Percentiles rank a stretch among this genome's conserved stretches.
Evolutionary conservation across 305 asterid genomes (phyloP).

Genomic region (Solanum aculeatissimum): DNA sequence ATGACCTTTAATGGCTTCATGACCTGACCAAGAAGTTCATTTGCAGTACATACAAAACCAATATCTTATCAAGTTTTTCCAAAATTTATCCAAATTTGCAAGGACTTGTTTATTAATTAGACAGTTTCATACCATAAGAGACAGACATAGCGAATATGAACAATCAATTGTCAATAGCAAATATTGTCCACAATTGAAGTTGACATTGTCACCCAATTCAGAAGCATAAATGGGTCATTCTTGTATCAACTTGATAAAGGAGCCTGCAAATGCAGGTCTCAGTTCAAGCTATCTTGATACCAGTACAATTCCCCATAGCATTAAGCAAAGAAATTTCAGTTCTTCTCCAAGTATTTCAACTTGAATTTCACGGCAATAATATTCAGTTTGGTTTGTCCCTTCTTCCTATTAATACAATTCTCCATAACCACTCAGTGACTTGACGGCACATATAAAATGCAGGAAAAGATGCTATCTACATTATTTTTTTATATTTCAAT

Average conservation of each 20-base stretch:
- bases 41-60: not conserved
- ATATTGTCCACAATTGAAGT: not conserved
- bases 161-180: not conserved
- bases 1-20: not conserved
- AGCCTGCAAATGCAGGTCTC: not conserved
- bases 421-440: not conserved
- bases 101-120: not conserved
- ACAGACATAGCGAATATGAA: not conserved
- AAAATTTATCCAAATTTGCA: not conserved
- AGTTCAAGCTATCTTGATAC: not conserved
- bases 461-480: not conserved
- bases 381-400: not conserved
- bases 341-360: not conserved
- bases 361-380: not conserved
- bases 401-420: not conserved
- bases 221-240: not conserved
- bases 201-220: not conserved
- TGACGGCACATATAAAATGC: not conserved
- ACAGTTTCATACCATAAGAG: not conserved
- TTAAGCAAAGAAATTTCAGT: not conserved
- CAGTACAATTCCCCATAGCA: not conserved
- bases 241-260: too few relatives aligned
- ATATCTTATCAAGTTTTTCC: not conserved
- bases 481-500: not conserved
- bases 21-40: not conserved